Percentiles rank a stretch among this genome's conserved stretches.
Evolutionary conservation across 2,329 filamentous ascomycete genomes (phyloP).

Genomic region (Fusarium illudens): DNA sequence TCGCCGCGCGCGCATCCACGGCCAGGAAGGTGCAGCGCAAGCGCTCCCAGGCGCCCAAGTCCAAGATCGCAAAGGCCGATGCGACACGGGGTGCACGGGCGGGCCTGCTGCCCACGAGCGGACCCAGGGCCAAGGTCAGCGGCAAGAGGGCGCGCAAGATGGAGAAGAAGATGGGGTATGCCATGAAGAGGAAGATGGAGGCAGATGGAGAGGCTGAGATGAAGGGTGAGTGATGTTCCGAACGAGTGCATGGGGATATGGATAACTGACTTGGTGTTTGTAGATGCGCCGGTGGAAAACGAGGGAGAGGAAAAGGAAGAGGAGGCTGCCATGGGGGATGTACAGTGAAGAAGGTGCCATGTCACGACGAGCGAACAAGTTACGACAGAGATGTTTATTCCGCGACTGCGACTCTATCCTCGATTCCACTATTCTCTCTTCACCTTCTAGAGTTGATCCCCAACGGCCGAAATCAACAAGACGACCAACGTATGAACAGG

Average conservation of each 20-base stretch:
- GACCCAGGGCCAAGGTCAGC: conserved; percentile 60
- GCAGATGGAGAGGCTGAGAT: conserved; percentile 60
- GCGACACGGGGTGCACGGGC: conserved; percentile 59
- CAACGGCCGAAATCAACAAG: not conserved
- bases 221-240: conserved; percentile 58
- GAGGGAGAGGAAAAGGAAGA: conserved; percentile 24
- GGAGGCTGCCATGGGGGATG: conserved; percentile 44
- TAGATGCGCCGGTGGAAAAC: conserved; percentile 38
- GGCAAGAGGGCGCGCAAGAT: conserved; percentile 65
- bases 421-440: not conserved
- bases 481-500: not conserved
- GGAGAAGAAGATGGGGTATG: conserved; percentile 62
- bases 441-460: not conserved
- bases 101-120: conserved; percentile 64
- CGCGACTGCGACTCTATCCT: not conserved
- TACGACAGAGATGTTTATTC: not conserved
- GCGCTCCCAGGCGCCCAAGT: conserved; percentile 48
- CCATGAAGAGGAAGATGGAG: conserved; percentile 61
- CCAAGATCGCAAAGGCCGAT: conserved; percentile 54
- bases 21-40: conserved; percentile 56
- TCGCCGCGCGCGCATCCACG: conserved; percentile 56
- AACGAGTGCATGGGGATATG: not conserved
- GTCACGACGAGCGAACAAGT: not conserved
- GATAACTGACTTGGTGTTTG: conserved; percentile 3
- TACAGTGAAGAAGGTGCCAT: conserved; percentile 28